Evolutionary conservation across 192 early-diverging fungal genomes (phyloP), one percentile per base, ranked within the genome.

Genomic region (Glomus cerebriforme): DNA sequence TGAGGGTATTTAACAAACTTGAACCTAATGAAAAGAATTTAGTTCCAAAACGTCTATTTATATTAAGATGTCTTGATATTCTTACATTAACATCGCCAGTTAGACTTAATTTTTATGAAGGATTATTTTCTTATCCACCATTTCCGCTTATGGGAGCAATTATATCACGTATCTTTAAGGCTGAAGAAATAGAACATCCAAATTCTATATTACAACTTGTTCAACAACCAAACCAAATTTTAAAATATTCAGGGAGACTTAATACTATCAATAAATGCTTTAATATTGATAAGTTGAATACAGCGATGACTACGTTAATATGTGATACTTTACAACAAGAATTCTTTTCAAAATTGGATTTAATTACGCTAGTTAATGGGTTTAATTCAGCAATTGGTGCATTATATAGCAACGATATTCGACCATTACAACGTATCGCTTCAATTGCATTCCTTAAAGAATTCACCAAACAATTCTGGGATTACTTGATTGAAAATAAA

Each of bases 291-390:
- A 24, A 63, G 2, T 31, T 22, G 13, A 32, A 79, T 59, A 59
- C 71, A 10, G 13, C 9, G 7, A 47, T 79, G 15, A 31, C 54
- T 49, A 47, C 79, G 24, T 37, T 79, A 17, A 60, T 34, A 22
- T 79, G 79, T 66, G 79, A 80, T 59, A 19, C 63, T 3, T 62
- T 80, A 24, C 79, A 80, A 22, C 24, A 54, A 29, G 39, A 75
- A 63, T 80, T 76, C 47, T 80, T 77, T 27, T 26, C 27, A 24
- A 29, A 63, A 15, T 35, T 63, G 8, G 74, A 63, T 17, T 43
- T 80, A 1, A 24, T 35, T 8, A 19, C 4, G 2, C n/a, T 76
- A 24, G 29, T 32, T 27, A 6, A 8, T 45, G 31, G n/a, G 26
- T 79, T 77, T 26, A 8, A 65, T n/a, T 15, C 39, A 26, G 64